phyloP scores from a whole-genome alignment of 371 early-diverging fungal genomes.

The Blastocladiella emersonii region DNA sequence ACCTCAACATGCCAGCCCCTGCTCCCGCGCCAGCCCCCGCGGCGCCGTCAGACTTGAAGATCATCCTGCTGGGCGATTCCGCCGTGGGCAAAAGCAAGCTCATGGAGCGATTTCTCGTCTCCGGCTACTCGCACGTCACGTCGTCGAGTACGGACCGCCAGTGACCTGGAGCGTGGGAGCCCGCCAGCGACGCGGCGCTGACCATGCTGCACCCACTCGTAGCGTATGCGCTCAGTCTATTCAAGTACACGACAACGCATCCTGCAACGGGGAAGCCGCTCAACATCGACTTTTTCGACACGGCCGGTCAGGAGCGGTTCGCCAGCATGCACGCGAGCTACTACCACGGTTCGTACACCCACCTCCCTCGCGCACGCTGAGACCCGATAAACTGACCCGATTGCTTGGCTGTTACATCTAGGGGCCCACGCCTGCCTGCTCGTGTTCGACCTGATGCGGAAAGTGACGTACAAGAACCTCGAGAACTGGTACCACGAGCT shows the following conservation, averaged over 20 bases:
- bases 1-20: too few relatives aligned
- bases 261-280: constrained; percentile 19
- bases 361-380: constrained; percentile 10
- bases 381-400: too few relatives aligned
- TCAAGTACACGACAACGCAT: constrained; percentile 19
- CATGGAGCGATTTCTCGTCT: constrained; percentile 33
- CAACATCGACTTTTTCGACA: constrained; percentile 49
- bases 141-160: constrained; percentile 13
- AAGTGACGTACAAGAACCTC: constrained; percentile 38
- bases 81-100: constrained; percentile 53
- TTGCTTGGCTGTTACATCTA: too few relatives aligned
- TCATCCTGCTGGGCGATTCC: constrained; percentile 44
- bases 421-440: constrained; percentile 10
- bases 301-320: constrained; percentile 52
- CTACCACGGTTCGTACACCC: constrained; percentile 35
- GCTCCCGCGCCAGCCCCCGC: not conserved
- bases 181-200: too few relatives aligned
- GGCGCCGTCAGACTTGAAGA: constrained; percentile 11
- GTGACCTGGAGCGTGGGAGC: too few relatives aligned
- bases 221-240: constrained; percentile 32
- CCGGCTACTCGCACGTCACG: constrained; percentile 28
- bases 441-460: constrained; percentile 35
- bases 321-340: constrained; percentile 40
- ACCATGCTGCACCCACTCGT: too few relatives aligned
- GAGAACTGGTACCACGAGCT: constrained; percentile 36